Conservation (phyloP, 2,329 filamentous ascomycete species). For the Mollisia scopiformis region DNA sequence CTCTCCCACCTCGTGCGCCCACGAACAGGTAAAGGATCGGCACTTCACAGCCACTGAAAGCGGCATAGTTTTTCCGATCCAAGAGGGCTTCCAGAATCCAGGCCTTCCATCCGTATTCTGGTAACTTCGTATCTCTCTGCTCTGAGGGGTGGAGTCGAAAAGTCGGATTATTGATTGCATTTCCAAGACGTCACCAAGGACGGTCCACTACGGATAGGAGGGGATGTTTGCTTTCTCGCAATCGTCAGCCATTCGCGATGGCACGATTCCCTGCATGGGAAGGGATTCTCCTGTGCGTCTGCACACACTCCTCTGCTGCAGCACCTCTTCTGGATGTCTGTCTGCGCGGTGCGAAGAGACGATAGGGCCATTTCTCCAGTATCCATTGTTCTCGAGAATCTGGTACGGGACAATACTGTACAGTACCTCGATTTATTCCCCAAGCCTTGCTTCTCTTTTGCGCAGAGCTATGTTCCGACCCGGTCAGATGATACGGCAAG, state of each 20-base stretch:
- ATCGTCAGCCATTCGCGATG: constrained; percentile 8
- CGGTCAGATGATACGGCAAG: neutral
- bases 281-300: constrained; percentile 8
- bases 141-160: neutral
- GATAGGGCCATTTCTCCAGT: neutral
- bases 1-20: neutral
- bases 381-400: neutral
- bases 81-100: neutral
- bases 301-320: constrained; percentile 8
- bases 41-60: neutral
- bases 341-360: neutral
- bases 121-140: neutral
- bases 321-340: neutral
- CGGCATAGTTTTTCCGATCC: neutral
- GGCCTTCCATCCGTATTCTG: neutral
- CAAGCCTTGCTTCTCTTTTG: neutral
- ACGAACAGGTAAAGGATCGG: neutral
- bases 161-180: too few species aligned
- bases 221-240: constrained; percentile 16
- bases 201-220: neutral
- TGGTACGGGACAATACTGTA: constrained; percentile 6
- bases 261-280: constrained; percentile 17
- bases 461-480: neutral
- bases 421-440: too few species aligned
- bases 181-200: constrained; percentile 1